Evolutionary conservation across 768 basidiomycete genomes (phyloP), one percentile per base, ranked within the genome.

Genomic region (Auricularia heimuer): DNA sequence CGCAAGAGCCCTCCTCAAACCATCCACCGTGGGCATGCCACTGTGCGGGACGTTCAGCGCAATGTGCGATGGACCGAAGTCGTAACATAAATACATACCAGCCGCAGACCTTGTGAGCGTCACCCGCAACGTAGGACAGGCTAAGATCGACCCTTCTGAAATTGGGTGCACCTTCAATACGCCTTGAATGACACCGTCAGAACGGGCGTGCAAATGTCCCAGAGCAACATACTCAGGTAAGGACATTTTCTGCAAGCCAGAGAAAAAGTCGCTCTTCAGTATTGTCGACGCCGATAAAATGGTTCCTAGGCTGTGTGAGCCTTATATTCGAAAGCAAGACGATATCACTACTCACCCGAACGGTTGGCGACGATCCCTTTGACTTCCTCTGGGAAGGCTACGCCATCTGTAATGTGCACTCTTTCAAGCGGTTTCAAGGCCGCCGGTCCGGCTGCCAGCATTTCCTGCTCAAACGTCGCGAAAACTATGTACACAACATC

Each of bases 11-110:
- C 85, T 81, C 63, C 92, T 84, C 65, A 97, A 77, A 6, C 94
- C 96, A 71, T 92, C 85, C 1, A 89, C 86, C 1, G 93, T 95
- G 3, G 96, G 96, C 95, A 98, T 98, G 16, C 95, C 95, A 69
- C 89, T 94, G 54, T 72, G 75, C 66, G 77, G 77, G 12, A 0
- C 70, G 71, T 65, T 66, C 65, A 36, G 68, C 63, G 34, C 64
- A 64, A 21, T 35, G 60, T 3, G 14, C 21, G 36, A 29, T 29
- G 29, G 29, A 29, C 0, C 29, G 29, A 47, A 7, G 8, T 3
- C 12, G 29, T 61, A n/a, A 7, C 36, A 54, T 21, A 45, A 44
- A 42, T 56, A 69, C 78, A 42, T 56, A 88, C 88, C 90, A 90
- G 76, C 90, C 90, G 64, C 89, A 91, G 16, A 92, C 83, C 84